phyloP scores from a whole-genome alignment of 805 yeast species.

The Metschnikowia orientalis region DNA sequence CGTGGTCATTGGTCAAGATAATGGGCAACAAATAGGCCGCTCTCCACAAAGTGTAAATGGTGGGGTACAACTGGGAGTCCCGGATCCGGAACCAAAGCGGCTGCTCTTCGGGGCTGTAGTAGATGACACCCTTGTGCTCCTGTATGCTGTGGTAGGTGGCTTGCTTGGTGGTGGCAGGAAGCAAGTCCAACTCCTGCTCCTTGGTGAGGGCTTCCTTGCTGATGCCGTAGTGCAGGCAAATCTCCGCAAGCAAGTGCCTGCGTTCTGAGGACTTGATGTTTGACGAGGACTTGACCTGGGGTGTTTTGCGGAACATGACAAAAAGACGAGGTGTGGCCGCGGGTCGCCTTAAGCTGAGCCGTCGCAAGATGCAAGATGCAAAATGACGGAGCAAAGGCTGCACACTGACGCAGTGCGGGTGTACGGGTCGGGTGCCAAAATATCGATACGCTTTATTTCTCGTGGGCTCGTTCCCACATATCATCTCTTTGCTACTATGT shows the following conservation, averaged over 20 bases:
- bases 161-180: constrained; percentile 57
- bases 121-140: constrained; percentile 57
- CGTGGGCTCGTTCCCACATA: no score
- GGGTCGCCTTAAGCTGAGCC: background rate
- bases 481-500: no score
- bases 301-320: constrained; percentile 24
- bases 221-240: constrained; percentile 41
- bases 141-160: constrained; percentile 55
- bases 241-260: constrained; percentile 44
- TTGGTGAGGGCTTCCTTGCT: constrained; percentile 37
- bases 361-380: no score
- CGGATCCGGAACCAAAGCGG: constrained; percentile 72
- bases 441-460: no score
- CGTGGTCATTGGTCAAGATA: constrained; percentile 68
- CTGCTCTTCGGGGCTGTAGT: constrained; percentile 54
- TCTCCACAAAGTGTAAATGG: constrained; percentile 69
- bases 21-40: constrained; percentile 62
- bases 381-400: no score
- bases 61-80: constrained; percentile 58
- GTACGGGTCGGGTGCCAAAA: no score
- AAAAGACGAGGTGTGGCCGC: constrained; percentile 1
- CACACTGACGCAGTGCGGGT: no score
- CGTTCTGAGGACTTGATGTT: constrained; percentile 82
- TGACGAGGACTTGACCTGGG: constrained; percentile 63
- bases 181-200: constrained; percentile 35